Evolutionary conservation across 2,329 filamentous ascomycete species (phyloP).

Genomic region (Harringtonia lauricola): DNA sequence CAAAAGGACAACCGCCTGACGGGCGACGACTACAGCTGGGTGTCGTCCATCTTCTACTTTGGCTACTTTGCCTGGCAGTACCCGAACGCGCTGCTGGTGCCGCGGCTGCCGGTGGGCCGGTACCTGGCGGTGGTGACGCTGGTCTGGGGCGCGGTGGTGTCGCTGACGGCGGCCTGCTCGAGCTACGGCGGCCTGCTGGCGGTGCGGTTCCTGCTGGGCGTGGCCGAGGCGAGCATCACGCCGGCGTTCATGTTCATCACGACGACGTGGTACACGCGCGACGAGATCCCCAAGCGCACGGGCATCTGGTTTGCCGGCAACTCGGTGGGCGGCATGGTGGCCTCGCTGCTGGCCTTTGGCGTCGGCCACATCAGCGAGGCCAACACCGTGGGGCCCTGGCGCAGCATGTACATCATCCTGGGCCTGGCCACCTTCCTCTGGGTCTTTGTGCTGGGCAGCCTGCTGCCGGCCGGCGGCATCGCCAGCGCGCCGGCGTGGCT

Average conservation of each 20-base stretch:
- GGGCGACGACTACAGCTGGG: constrained; percentile 33
- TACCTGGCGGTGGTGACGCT: constrained; percentile 11
- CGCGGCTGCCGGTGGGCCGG: constrained; percentile 8
- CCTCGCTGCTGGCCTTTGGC: constrained; percentile 41
- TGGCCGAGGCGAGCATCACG: constrained; percentile 41
- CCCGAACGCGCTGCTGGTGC: constrained; percentile 14
- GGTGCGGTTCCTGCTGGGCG: constrained; percentile 40
- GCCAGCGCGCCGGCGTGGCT: constrained; percentile 34
- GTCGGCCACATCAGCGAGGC: constrained; percentile 38
- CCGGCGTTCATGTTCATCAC: constrained; percentile 43
- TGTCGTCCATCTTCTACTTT: constrained; percentile 34
- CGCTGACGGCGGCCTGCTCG: constrained; percentile 7
- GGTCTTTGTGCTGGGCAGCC: constrained; percentile 28
- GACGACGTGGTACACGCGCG: constrained; percentile 43
- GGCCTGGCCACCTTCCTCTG: constrained; percentile 22
- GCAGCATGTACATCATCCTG: constrained; percentile 17
- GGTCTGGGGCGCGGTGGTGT: constrained; percentile 7
- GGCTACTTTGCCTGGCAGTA: constrained; percentile 28
- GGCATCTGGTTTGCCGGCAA: constrained; percentile 47
- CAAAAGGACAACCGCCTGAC: constrained; percentile 27
- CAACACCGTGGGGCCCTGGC: constrained; percentile 21
- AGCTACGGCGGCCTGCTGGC: constrained; percentile 31
- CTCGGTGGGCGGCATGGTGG: constrained; percentile 33
- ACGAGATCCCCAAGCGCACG: constrained; percentile 41
- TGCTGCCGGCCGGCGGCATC: constrained; percentile 40